These are phyloP conservation scores for Tricladium varicosporioides DNA, from an alignment of 2,329 filamentous ascomycete genomes.

Conservation along the genomic window DNA sequence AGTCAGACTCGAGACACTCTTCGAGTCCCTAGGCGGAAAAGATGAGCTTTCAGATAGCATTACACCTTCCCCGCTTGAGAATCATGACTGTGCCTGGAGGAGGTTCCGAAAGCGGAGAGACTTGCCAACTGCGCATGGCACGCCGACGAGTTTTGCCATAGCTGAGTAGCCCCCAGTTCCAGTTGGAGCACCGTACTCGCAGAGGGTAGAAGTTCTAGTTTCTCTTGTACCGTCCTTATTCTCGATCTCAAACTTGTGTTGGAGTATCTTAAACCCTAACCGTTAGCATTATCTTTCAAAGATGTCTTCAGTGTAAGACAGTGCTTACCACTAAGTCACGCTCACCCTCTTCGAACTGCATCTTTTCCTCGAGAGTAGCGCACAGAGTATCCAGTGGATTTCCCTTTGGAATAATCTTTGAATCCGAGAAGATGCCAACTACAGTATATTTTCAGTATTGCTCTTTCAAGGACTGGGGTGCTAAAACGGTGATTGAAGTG, in stretches of 20 bases:
- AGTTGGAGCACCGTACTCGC: constrained; percentile 75
- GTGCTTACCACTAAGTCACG: constrained; percentile 38
- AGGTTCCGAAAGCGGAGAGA: too few relatives aligned
- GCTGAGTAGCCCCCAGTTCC: constrained; percentile 73
- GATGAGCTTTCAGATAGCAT: too few relatives aligned
- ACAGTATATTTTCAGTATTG: too few relatives aligned
- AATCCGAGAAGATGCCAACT: constrained; percentile 46
- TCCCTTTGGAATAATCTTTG: constrained; percentile 66
- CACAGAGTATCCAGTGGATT: constrained; percentile 91
- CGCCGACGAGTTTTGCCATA: constrained; percentile 81
- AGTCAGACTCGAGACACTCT: too few relatives aligned
- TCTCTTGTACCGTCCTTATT: constrained; percentile 74
- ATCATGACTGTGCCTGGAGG: too few relatives aligned
- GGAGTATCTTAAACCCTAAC: constrained; percentile 71
- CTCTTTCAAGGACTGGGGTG: too few relatives aligned
- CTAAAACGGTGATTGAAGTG: too few relatives aligned
- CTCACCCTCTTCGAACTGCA: constrained; percentile 80
- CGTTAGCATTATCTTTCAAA: neutral
- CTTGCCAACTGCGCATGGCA: constrained; percentile 60
- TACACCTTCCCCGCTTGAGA: too few relatives aligned
- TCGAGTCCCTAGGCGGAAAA: too few relatives aligned
- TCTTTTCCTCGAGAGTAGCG: constrained; percentile 85
- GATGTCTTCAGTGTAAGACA: neutral
- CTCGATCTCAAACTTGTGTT: constrained; percentile 84
- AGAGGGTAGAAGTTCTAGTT: constrained; percentile 76